Base-by-base conservation (phyloP, 129 eudicot species). In the Chrysanthemum seticuspe region DNA sequence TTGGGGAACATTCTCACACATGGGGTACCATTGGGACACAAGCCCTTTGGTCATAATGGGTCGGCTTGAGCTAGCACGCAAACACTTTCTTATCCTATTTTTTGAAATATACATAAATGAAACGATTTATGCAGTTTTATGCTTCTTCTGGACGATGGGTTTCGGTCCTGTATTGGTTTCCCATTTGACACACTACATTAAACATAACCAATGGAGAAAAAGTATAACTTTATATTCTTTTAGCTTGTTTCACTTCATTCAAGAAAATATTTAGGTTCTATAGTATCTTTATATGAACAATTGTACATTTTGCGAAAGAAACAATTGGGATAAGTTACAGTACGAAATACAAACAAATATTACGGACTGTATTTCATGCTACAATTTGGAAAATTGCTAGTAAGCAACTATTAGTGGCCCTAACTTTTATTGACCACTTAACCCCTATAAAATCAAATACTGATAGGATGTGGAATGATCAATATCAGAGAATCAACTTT, bases 211-310 rank as follows among this genome's bases (percentile, higher is more conserved):
- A 54, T 15, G 9, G 0, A 9, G 34, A 47, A 48, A 34, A 12
- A 5, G 40, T 66, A 66, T 14, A 66, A 66, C 60, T 49, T 13
- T 68, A 23, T 29, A 50, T 68, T 49, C 59, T 50, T 25, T 50
- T 21, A 49, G 2, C 12, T 68, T 16, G 61, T 12, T 67, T 67
- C 72, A 23, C 44, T 67, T 67, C 72, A 21, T 49, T 23, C 72
- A 67, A 67, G 72, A 10, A 13, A 3, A 49, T 23, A 14, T 25
- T 51, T 68, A 49, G 10, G 47, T 11, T 50, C n/a, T 55, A 11
- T 3, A 23, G 13, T 25, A 21, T 25, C 72, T 67, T 47, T 40
- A 25, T 2, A 0, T 12, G 1, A 50, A 50, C 60, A 50, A 68
- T 25, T 68, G 23, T 5, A 0, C 4, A 16, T 55, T 15, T 40